Base-by-base conservation (phyloP, 1,139 yeast genomes). In the Magnusiomyces paraingens region DNA sequence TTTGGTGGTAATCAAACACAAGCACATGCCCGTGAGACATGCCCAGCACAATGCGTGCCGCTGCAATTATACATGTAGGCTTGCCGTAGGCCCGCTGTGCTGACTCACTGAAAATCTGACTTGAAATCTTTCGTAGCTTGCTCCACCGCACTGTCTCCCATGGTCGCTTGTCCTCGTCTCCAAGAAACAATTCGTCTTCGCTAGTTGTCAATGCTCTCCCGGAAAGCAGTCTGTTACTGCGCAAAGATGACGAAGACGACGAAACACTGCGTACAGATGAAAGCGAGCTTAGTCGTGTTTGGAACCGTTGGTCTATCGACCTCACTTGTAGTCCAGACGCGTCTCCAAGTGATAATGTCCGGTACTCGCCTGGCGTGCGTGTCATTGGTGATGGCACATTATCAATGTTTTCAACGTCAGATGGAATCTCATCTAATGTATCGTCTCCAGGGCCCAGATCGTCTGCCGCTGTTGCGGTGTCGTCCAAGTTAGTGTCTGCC, bases 1-100 rank as follows among this genome's bases (percentile, higher is more conserved):
- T 70, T 66, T 87, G 95, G 50, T 76, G 77, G 61, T 83, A 85
- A 62, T 82, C 84, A 66, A 84, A 87, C 1, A 83, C 72, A 17
- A 85, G 66, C 0, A 86, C 73, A 48, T 66, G 70, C 1, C 91
- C 91, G 50, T 74, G 74, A 1, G 75, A 63, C 0, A 94, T 86
- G 1, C 89, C 94, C 12, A 87, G 63, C 0, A 80, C 80, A 1
- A 88, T 73, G 52, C 73, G 73, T 2, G 81, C 73, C 1, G 82
- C 76, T 0, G 83, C 75, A 2, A 74, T 70, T 8, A 84, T 62
- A 22, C 71, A 68, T 0, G 76, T 70, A 0, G 83, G 78, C 1
- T 67, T 64, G 0, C 95, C 95, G 60, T 77, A 75, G 8, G 65
- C 62, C 2, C 70, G 53, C 20, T 64, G 58, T 5, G 76, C 70